Evolutionary conservation across 768 basidiomycete genomes (phyloP).

Genomic region (Mycena kentingensis): DNA sequence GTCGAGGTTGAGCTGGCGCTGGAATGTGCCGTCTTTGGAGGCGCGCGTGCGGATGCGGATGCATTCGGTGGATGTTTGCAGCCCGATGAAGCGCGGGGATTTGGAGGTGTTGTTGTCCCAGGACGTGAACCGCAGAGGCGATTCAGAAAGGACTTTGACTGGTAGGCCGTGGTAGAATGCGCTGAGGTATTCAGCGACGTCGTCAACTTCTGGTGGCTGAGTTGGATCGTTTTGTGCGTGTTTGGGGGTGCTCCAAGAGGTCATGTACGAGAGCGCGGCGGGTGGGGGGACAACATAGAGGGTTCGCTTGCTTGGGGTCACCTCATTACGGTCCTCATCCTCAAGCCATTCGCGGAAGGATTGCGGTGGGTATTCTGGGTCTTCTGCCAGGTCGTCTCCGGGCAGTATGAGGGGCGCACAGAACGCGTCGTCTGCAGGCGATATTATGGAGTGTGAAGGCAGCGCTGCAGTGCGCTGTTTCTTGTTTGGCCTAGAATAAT

Average conservation of each 20-base stretch:
- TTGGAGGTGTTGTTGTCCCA: slow-evolving; percentile 28
- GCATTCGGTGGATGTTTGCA: slow-evolving; percentile 33
- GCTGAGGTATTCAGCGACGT: slow-evolving; percentile 32
- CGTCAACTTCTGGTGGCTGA: slow-evolving; percentile 22
- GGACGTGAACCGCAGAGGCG: slow-evolving; percentile 25
- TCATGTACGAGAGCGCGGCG: slow-evolving; percentile 24
- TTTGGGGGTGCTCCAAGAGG: slow-evolving; percentile 27
- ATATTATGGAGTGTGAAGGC: slow-evolving; percentile 12
- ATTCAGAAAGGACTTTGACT: slow-evolving; percentile 26
- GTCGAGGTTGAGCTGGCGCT: slow-evolving; percentile 37
- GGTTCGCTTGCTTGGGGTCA: slow-evolving; percentile 29
- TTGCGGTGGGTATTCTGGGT: slow-evolving; percentile 38
- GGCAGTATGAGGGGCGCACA: slow-evolving; percentile 37
- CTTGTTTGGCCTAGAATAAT: slow-evolving; percentile 14
- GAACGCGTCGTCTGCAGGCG: slow-evolving; percentile 22
- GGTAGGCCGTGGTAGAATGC: slow-evolving; percentile 38
- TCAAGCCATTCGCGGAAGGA: slow-evolving; percentile 34
- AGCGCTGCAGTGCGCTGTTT: slow-evolving; percentile 12
- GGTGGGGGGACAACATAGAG: slow-evolving; percentile 38
- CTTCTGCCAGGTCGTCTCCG: slow-evolving; percentile 35
- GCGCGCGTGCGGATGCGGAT: slow-evolving; percentile 36
- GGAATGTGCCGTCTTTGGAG: slow-evolving; percentile 29
- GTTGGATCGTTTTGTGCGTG: slow-evolving; percentile 2
- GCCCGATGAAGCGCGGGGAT: slow-evolving; percentile 31
- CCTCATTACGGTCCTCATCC: slow-evolving; percentile 34